Percentiles rank a stretch among this genome's conserved stretches.
Evolutionary conservation across 768 basidiomycete species (phyloP).

Genomic region (Dendrothele bispora): DNA sequence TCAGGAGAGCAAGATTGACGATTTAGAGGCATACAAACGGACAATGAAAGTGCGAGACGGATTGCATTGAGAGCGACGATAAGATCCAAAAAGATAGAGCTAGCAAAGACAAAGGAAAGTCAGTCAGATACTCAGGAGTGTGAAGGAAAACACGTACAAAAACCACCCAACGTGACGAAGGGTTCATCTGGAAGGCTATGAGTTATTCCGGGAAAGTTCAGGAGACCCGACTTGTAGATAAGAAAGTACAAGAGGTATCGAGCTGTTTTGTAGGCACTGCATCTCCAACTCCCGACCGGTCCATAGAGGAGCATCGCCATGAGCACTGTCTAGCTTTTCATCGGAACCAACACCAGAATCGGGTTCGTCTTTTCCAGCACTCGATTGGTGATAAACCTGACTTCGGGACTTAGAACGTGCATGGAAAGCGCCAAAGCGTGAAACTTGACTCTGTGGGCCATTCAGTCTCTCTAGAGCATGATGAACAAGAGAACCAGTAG

Average conservation of each 20-base stretch:
- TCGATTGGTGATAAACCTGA: constrained; percentile 62
- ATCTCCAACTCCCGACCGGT: constrained; percentile 82
- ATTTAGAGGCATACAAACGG: too few species aligned
- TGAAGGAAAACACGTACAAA: not conserved
- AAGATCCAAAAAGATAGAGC: too few species aligned
- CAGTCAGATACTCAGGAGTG: too few species aligned
- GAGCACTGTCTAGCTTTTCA: constrained; percentile 27
- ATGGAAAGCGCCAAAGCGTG: constrained; percentile 33
- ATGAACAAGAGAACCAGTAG: not conserved
- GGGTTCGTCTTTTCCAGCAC: constrained; percentile 63
- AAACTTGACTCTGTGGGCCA: constrained; percentile 9
- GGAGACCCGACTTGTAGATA: constrained; percentile 53
- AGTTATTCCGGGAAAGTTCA: constrained; percentile 29
- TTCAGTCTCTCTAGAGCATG: constrained; percentile 32
- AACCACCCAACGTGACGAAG: constrained; percentile 7
- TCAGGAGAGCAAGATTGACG: too few species aligned
- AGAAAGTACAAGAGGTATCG: constrained; percentile 73
- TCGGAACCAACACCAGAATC: constrained; percentile 31
- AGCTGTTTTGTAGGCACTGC: constrained; percentile 88
- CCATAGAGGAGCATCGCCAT: constrained; percentile 56
- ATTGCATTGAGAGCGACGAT: too few species aligned
- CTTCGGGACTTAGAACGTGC: constrained; percentile 71
- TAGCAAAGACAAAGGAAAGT: too few species aligned
- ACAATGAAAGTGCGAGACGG: too few species aligned
- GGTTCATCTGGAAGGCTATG: constrained; percentile 12